Evolutionary conservation across 2,329 filamentous ascomycete species (phyloP), one percentile per base, ranked within the genome.

Genomic region (Endothia cerciana): DNA sequence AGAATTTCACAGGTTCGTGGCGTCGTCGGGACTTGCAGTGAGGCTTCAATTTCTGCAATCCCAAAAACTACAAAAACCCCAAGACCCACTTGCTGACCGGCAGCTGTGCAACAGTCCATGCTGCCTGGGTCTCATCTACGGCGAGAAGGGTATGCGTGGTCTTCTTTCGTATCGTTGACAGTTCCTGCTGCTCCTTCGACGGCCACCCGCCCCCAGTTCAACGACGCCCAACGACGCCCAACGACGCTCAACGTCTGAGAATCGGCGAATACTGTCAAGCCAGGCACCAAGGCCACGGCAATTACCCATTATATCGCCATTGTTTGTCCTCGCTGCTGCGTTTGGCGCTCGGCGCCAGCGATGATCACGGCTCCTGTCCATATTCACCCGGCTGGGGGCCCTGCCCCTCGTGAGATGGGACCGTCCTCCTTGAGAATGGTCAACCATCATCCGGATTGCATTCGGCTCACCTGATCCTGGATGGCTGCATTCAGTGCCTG

Each of bases 401-500:
- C 55, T 38, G 17, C 55, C 55, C 55, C 13, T 25, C 17, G 10
- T 38, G 11, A 40, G 30, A 40, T 11, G 33, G 25, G 11, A 58
- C n/a, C n/a, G 19, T 56, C 53, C n/a, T 38, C 36, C 11, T 28
- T 58, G n/a, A 25, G n/a, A 15, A 58, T 41, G 19, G 45, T 15
- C 25, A 28, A 15, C 28, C 13, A 28, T 66, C 53, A 66, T 28
- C 41, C 45, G 13, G 60, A 30, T 33, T 56, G 64, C 51, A 68
- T 38, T 40, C 60, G 65, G 51, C 47, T 40, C 33, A 66, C 17
- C 11, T 62, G 64, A 3, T 60, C 33, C 28, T 64, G 66, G 28
- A 68, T 57, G 36, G 60, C 49, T 56, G 63, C 66, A 38, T 66
- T 63, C 36, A 68, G 53, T 33, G 66, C 64, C 49, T 66, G 66